Evolutionary conservation across 257 asterid genomes (phyloP), one percentile per base, ranked within the genome.

Genomic region (Striga asiatica): DNA sequence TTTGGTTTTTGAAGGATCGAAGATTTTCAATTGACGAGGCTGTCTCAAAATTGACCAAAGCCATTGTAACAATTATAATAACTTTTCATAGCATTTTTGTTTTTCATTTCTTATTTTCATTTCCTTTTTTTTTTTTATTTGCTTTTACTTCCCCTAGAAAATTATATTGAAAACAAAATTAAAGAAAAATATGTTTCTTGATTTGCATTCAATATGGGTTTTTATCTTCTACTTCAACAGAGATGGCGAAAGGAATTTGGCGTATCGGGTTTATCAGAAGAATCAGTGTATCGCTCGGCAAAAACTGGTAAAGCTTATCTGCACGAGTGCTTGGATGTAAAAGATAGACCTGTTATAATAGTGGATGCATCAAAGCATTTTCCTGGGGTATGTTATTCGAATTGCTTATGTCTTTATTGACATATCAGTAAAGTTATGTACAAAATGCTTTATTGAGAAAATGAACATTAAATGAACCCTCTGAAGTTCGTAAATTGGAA

Each of bases 1-100:
- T 80, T 42, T 87, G 98, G 98, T 91, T 83, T 72, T 74, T 91
- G 65, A 78, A 84, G 74, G 98, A 91, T 62, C 71, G 98, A 20
- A 84, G 73, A 62, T 91, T 74, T 67, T 80, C 82, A 2, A 82
- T 87, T 2, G 82, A 78, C 29, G 95, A 79, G 23, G 68, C 96
- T 2, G 79, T 81, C 66, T 71, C 81, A 74, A 89, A 86, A 67
- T 61, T 89, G 88, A 63, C 74, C 35, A 89, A 83, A 78, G 94
- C 98, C 68, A 86, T 89, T 51, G 98, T 89, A 71, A 81, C 49
- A 61, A 11, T 64, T n/a, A n/a, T n/a, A n/a, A n/a, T n/a, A n/a
- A n/a, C n/a, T n/a, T n/a, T n/a, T n/a, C n/a, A n/a, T n/a, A n/a
- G n/a, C n/a, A n/a, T n/a, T n/a, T n/a, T n/a, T n/a, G n/a, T n/a